Evolutionary conservation across 1,284 basidiomycete genomes (phyloP), one percentile per base, ranked within the genome.

Genomic region (Ganoderma multipileum): DNA sequence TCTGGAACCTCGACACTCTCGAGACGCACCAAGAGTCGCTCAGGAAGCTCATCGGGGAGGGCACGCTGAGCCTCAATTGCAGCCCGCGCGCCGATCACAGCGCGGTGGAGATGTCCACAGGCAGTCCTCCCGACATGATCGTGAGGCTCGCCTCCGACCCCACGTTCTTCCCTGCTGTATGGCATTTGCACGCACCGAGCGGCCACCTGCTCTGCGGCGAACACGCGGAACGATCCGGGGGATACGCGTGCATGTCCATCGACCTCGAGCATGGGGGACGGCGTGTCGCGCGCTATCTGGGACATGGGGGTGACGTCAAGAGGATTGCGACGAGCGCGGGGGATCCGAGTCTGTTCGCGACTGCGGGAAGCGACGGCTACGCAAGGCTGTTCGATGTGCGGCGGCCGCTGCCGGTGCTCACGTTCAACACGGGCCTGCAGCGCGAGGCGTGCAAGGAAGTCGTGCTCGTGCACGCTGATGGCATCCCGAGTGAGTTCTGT

Each of bases 331-430:
- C 79, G 2, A 81, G 79, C 70, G 71, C 67, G 0, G 80, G 69
- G 0, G 81, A 83, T 50, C 75, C 79, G 5, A 80, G 81, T 64
- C 58, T 74, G 0, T 84, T 85, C 72, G 65, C 78, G 18, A 83
- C 83, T 0, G 78, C 77, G 1, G 77, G 76, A 14, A 68, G 65
- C 59, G 84, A 85, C 68, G 82, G 83, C 1, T 77, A 75, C 63
- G 81, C 78, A 18, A 73, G 83, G n/a, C 67, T 85, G 36, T 84
- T 78, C 65, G 83, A 84, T 67, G 70, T 79, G 16, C 79, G 83
- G n/a, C 68, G 72, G 16, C 74, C 77, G 3, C 68, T 77, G 0
- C 68, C 79, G 58, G 28, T 74, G 18, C 57, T 78, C 26, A 77
- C 77, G 11, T 70, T 78, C 58, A 72, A 79, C 60, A 68, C 68